Percentiles rank a stretch among this genome's conserved stretches.
Evolutionary conservation across 2,329 filamentous ascomycete species (phyloP).

Genomic region (Lasiodiplodia gonubiensis): DNA sequence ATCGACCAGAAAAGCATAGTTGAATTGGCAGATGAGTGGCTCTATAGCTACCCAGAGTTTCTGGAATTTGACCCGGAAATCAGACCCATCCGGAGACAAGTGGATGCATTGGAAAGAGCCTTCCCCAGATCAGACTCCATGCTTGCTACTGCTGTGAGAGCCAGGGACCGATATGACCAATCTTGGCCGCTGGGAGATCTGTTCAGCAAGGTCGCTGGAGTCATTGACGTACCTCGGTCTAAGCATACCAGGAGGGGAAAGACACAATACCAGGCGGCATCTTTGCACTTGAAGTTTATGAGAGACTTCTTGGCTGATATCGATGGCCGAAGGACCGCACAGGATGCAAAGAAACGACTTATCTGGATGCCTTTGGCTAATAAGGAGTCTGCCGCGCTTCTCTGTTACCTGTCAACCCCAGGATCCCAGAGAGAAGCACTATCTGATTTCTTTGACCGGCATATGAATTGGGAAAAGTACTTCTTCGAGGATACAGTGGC

Average conservation of each 20-base stretch:
- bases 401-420: conserved; percentile 31
- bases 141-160: no score
- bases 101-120: no score
- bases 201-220: background rate
- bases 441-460: conserved; percentile 34
- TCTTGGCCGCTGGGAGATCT: no score
- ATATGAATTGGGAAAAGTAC: conserved; percentile 31
- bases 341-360: conserved; percentile 21
- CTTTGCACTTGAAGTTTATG: no score
- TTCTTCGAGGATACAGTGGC: conserved; percentile 37
- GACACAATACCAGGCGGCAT: background rate
- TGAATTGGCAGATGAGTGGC: conserved; percentile 29
- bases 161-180: no score
- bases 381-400: conserved; percentile 8
- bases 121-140: no score
- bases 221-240: background rate
- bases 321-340: background rate
- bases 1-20: conserved; percentile 27
- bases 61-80: background rate
- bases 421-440: conserved; percentile 30
- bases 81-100: no score
- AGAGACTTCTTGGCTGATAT: background rate
- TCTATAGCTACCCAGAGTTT: conserved; percentile 28
- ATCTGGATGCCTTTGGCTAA: conserved; percentile 7
- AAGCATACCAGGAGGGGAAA: background rate